These are phyloP conservation scores for Heteromeles arbutifolia DNA, from an alignment of 306 rosid species.

Conservation along the genomic window DNA sequence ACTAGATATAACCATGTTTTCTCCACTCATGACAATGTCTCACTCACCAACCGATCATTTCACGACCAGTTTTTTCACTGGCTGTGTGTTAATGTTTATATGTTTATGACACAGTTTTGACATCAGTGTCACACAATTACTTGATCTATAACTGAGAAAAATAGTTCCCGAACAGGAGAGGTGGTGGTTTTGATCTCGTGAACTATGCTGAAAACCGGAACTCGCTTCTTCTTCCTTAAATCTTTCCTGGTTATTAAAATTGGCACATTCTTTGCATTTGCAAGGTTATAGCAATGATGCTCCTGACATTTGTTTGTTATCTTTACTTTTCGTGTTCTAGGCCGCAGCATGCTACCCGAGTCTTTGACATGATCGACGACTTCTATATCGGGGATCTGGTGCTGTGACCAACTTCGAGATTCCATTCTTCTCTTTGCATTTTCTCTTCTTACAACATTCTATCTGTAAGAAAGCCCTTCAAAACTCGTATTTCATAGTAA, in stretches of 20 bases:
- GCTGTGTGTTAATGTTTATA: neutral
- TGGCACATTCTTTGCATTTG: neutral
- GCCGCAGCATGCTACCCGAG: slow-evolving; percentile 93
- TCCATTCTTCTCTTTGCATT: slow-evolving; percentile 4
- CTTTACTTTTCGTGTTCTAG: slow-evolving; percentile 35
- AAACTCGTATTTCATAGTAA: too few relatives aligned
- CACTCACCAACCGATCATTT: neutral
- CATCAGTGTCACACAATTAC: neutral
- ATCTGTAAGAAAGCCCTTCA: neutral
- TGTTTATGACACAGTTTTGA: neutral
- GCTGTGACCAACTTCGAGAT: slow-evolving; percentile 18
- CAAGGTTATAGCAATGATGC: neutral
- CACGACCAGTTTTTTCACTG: neutral
- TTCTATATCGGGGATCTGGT: slow-evolving; percentile 69
- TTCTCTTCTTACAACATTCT: neutral
- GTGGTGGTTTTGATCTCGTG: neutral
- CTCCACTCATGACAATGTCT: neutral
- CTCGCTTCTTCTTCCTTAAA: neutral
- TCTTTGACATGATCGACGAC: slow-evolving; percentile 84
- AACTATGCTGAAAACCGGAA: neutral
- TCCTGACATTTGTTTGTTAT: neutral
- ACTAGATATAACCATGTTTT: neutral
- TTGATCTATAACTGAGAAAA: neutral
- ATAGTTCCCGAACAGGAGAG: neutral
- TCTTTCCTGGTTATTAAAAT: neutral